phyloP scores from a whole-genome alignment of 2,329 filamentous ascomycete genomes.

The Lachnellula willkommii region DNA sequence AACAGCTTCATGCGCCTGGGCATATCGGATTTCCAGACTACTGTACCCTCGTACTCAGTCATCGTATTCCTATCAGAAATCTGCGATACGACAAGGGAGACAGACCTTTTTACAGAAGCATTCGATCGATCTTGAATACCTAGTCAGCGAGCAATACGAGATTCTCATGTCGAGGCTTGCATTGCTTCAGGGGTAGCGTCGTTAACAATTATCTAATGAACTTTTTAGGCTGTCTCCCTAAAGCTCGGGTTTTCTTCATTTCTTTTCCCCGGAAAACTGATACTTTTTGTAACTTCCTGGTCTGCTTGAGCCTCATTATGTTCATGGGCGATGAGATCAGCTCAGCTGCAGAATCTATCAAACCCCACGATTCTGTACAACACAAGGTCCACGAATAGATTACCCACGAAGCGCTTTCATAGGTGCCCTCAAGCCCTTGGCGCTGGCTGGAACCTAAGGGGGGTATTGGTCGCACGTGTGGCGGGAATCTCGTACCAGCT shows the following conservation, averaged over 20 bases:
- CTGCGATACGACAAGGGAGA: too few species aligned
- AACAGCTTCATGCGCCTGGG: too few species aligned
- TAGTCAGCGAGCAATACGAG: constrained; percentile 13
- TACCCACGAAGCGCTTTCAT: background rate
- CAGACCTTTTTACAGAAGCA: too few species aligned
- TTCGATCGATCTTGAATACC: too few species aligned
- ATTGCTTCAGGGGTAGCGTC: constrained; percentile 15
- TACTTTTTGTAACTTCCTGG: background rate
- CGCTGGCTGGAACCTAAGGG: background rate
- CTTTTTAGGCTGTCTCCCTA: background rate
- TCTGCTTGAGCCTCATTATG: background rate
- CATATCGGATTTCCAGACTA: too few species aligned
- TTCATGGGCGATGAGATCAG: background rate
- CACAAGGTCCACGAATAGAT: background rate
- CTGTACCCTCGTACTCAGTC: too few species aligned
- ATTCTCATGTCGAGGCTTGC: constrained; percentile 7
- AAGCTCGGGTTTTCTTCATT: background rate
- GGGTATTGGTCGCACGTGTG: background rate
- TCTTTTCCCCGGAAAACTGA: background rate
- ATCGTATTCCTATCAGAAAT: too few species aligned
- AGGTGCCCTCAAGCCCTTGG: background rate
- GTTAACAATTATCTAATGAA: background rate
- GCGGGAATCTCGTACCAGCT: background rate
- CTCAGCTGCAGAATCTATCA: background rate
- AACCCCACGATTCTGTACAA: background rate